Evolutionary conservation across 2,329 filamentous ascomycete genomes (phyloP), one percentile per base, ranked within the genome.

Genomic region (Alternaria alternata): DNA sequence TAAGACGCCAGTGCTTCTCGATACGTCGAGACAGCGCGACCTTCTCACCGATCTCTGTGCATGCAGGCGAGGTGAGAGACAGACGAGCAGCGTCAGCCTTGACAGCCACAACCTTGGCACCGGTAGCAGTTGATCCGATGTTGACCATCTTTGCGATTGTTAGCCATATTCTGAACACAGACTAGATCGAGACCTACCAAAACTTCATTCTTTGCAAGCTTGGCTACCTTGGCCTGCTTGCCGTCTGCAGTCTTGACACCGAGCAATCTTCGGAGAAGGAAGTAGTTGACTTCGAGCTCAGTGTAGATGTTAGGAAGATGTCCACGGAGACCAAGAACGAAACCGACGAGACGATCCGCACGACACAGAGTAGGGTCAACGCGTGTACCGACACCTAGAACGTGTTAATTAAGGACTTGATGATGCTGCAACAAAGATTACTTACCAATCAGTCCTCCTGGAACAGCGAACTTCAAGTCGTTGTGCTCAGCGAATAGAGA

Each of bases 171-270:
- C 34, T 26, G 24, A 3, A 44, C 3, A 7, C 22, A 14, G 18
- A 4, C 7, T 2, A 16, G 16, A 28, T 44, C 8, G 14, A 18
- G 5, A 67, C 66, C 41, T 74, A 77, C 73, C 51, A 99, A 90
- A 75, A 98, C 93, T 81, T 99, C 95, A 83, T 97, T 97, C 89
- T 98, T 99, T 59, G 93, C 86, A 68, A 99, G 86, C 85, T 99
- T 99, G 73, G 94, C 93, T 69, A 99, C 95, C 90, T 99, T 99
- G 76, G 94, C 94, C 83, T 98, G 95, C 86, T 99, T 99, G 79
- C 95, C 95, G 72, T 99, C 95, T 65, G 94, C 93, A 47, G 95
- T 97, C 84, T 96, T 94, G 75, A 99, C 95, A 88, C 95, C 95
- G 58, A 99, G 88, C 64, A 99, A 86, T 73, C 95, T 88, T 74